Conservation (phyloP, 2,329 filamentous ascomycete species). For the Claviceps fusiformis region DNA sequence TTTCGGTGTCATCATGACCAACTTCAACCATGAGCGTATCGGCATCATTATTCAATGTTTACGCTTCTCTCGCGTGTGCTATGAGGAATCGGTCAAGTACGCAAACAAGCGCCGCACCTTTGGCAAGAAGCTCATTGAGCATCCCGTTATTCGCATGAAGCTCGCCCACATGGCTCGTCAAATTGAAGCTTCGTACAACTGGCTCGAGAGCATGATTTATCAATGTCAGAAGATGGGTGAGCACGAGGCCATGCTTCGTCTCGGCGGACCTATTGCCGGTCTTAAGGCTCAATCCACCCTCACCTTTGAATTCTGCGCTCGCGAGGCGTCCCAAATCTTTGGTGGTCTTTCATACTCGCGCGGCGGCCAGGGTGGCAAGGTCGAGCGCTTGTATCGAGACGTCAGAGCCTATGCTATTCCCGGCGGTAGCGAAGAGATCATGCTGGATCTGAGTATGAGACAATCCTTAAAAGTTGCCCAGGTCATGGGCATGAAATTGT, state of each 20-base stretch:
- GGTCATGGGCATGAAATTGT: slow-evolving; percentile 92
- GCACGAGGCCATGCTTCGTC: slow-evolving; percentile 87
- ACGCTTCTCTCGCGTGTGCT: slow-evolving; percentile 92
- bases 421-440: slow-evolving; percentile 94
- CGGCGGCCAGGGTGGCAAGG: slow-evolving; percentile 88
- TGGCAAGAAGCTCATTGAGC: slow-evolving; percentile 90
- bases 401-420: slow-evolving; percentile 94
- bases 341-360: slow-evolving; percentile 85
- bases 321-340: slow-evolving; percentile 95
- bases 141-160: slow-evolving; percentile 95
- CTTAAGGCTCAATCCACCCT: slow-evolving; percentile 89
- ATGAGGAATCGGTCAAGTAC: slow-evolving; percentile 92
- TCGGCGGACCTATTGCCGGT: slow-evolving; percentile 84
- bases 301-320: slow-evolving; percentile 94
- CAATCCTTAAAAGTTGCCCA: slow-evolving; percentile 82
- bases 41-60: slow-evolving; percentile 97
- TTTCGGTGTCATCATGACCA: slow-evolving; percentile 98
- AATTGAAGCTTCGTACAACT: slow-evolving; percentile 93
- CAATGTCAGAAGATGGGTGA: slow-evolving; percentile 90
- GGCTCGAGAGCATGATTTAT: slow-evolving; percentile 90
- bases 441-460: slow-evolving; percentile 90
- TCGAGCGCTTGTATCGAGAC: slow-evolving; percentile 88
- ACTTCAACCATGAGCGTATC: slow-evolving; percentile 98
- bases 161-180: slow-evolving; percentile 96
- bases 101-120: slow-evolving; percentile 95